phyloP scores from a whole-genome alignment of 106 monocot species.

The Dendrobium catenatum region DNA sequence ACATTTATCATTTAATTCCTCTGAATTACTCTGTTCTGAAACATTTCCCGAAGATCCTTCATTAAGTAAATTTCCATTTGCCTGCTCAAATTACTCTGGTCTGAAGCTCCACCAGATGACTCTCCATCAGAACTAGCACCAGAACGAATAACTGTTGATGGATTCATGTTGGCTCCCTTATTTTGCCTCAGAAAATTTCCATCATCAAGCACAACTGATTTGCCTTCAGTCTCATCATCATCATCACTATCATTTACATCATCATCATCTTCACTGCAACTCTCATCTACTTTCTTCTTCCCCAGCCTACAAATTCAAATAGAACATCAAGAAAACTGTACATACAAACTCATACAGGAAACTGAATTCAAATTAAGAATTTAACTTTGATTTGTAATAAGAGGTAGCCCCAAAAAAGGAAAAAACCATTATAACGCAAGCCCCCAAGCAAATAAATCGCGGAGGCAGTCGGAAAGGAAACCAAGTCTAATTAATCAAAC shows the following conservation, averaged over 20 bases:
- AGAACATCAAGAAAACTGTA: background rate
- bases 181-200: slow-evolving; percentile 22
- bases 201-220: slow-evolving; percentile 69
- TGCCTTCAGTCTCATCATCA: slow-evolving; percentile 27
- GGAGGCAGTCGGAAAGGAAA: background rate
- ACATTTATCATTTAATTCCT: slow-evolving; percentile 24
- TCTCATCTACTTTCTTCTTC: slow-evolving; percentile 65
- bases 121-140: slow-evolving; percentile 40
- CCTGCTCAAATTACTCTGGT: slow-evolving; percentile 50
- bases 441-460: background rate
- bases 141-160: slow-evolving; percentile 21
- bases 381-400: background rate
- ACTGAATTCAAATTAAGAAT: background rate
- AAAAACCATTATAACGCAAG: background rate
- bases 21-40: slow-evolving; percentile 43
- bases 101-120: slow-evolving; percentile 44
- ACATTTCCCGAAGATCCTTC: slow-evolving; percentile 10
- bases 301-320: slow-evolving; percentile 54
- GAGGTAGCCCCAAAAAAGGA: background rate
- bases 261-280: slow-evolving; percentile 45
- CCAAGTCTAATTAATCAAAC: slow-evolving; percentile 1
- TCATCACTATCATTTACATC: slow-evolving; percentile 36
- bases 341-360: background rate
- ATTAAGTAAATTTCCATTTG: slow-evolving; percentile 10
- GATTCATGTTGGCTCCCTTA: slow-evolving; percentile 24